Evolutionary conservation across 495 filamentous ascomycete genomes (phyloP).

Genomic region (Talaromyces liani): DNA sequence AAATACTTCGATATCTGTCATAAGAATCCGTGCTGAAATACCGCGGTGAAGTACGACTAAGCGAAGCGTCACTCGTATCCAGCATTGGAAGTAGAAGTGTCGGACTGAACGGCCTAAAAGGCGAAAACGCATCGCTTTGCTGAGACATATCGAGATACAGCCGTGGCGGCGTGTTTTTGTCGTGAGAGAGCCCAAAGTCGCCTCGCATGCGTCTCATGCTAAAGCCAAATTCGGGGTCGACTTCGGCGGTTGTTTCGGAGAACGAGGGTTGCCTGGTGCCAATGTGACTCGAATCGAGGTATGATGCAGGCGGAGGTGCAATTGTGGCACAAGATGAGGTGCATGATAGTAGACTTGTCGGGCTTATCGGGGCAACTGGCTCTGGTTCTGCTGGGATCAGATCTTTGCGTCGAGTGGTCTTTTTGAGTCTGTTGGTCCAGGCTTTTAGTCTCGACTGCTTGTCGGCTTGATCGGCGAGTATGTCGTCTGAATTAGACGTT

Average conservation of each 20-base stretch:
- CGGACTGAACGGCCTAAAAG: conserved; percentile 3
- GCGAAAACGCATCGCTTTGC: background rate
- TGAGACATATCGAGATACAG: conserved; percentile 2
- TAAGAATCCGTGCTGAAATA: background rate
- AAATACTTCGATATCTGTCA: background rate
- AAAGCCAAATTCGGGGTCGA: conserved; percentile 1
- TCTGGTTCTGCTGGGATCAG: too few species aligned
- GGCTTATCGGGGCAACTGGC: background rate
- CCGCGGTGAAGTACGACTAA: background rate
- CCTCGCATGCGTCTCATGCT: background rate
- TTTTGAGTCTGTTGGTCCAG: background rate
- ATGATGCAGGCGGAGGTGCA: background rate
- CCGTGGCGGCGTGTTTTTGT: background rate
- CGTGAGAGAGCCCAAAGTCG: background rate
- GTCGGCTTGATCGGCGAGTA: background rate
- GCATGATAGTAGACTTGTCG: background rate
- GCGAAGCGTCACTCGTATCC: background rate
- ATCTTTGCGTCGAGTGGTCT: background rate
- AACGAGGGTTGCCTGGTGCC: background rate
- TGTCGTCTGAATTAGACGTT: background rate
- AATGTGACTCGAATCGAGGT: background rate
- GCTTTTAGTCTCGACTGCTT: background rate
- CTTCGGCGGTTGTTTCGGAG: background rate
- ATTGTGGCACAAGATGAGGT: background rate
- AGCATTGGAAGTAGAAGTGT: background rate